A percentile compares a stretch with the other conserved stretches of the same genome.
Evolutionary conservation across 1,139 yeast species (phyloP).

Genomic region (Saccharomyces pastorianus): DNA sequence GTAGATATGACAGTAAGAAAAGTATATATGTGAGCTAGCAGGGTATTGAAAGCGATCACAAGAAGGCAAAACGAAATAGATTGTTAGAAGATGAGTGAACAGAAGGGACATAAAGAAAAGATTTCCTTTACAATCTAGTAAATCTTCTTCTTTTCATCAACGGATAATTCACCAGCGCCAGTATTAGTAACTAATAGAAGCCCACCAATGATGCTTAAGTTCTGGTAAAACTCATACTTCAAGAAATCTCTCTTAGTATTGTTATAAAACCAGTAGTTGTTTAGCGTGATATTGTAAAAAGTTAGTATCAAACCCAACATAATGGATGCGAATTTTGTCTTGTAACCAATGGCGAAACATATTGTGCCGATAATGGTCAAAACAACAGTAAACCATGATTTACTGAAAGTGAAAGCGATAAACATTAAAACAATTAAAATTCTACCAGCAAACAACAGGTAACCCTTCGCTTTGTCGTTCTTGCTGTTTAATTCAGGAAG

Average conservation of each 20-base stretch:
- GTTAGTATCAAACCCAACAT: slow-evolving; percentile 66
- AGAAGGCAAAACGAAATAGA: neutral
- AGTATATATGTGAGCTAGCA: neutral
- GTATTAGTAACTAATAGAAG: slow-evolving; percentile 82
- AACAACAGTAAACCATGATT: slow-evolving; percentile 61
- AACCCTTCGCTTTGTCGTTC: slow-evolving; percentile 69
- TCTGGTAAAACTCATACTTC: slow-evolving; percentile 91
- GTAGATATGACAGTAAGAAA: neutral
- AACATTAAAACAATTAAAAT: slow-evolving; percentile 77
- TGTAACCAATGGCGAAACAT: slow-evolving; percentile 85
- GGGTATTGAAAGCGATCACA: neutral
- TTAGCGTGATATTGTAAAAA: slow-evolving; percentile 67
- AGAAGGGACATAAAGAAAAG: neutral
- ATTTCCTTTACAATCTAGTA: slow-evolving; percentile 38
- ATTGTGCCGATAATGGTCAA: slow-evolving; percentile 63
- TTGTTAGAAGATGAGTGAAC: neutral
- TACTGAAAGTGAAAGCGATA: slow-evolving; percentile 74
- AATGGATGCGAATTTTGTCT: slow-evolving; percentile 84
- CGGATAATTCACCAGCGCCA: slow-evolving; percentile 91
- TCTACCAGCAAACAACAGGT: slow-evolving; percentile 82
- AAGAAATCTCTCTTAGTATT: slow-evolving; percentile 73
- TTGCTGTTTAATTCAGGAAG: slow-evolving; percentile 74
- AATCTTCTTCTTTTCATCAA: slow-evolving; percentile 94
- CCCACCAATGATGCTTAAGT: slow-evolving; percentile 92
- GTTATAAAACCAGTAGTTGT: slow-evolving; percentile 82